Conservation (phyloP, 495 filamentous ascomycete genomes). For the Usnea hakonensis region DNA sequence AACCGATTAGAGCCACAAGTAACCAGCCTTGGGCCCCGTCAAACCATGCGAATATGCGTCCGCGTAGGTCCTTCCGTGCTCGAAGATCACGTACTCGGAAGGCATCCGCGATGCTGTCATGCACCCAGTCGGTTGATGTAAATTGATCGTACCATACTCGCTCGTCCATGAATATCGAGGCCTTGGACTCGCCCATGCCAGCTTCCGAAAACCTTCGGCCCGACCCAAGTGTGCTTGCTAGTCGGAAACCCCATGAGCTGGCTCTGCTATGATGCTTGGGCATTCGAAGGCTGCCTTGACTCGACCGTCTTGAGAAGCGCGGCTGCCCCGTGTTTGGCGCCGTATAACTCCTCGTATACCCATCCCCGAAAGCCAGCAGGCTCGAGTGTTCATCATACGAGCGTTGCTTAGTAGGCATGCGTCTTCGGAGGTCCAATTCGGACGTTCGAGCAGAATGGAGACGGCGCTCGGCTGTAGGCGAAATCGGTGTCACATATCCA, state of each 20-base stretch:
- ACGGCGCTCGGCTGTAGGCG: slow-evolving; percentile 19
- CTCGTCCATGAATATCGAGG: slow-evolving; percentile 60
- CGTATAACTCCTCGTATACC: slow-evolving; percentile 21
- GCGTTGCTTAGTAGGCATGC: slow-evolving; percentile 21
- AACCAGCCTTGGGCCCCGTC: slow-evolving; percentile 95
- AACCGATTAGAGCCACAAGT: slow-evolving; percentile 82
- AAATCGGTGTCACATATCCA: slow-evolving; percentile 13
- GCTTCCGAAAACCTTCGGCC: slow-evolving; percentile 32
- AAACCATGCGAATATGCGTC: slow-evolving; percentile 64
- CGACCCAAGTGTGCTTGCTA: slow-evolving; percentile 40
- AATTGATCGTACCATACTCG: slow-evolving; percentile 99
- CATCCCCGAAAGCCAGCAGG: slow-evolving; percentile 21
- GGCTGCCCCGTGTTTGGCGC: slow-evolving; percentile 21
- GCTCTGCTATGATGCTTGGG: slow-evolving; percentile 58
- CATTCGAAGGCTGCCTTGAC: slow-evolving; percentile 39
- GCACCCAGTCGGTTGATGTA: slow-evolving; percentile 97
- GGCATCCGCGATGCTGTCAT: slow-evolving; percentile 93
- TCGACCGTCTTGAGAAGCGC: slow-evolving; percentile 16
- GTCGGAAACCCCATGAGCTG: slow-evolving; percentile 50
- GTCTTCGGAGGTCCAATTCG: slow-evolving; percentile 24
- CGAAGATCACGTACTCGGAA: slow-evolving; percentile 77
- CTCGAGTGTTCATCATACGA: slow-evolving; percentile 25
- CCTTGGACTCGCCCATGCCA: slow-evolving; percentile 46
- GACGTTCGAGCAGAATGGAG: slow-evolving; percentile 24
- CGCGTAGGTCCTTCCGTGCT: slow-evolving; percentile 74